Evolutionary conservation across 306 rosid genomes (phyloP), one percentile per base, ranked within the genome.

Genomic region (Cucumis hystrix): DNA sequence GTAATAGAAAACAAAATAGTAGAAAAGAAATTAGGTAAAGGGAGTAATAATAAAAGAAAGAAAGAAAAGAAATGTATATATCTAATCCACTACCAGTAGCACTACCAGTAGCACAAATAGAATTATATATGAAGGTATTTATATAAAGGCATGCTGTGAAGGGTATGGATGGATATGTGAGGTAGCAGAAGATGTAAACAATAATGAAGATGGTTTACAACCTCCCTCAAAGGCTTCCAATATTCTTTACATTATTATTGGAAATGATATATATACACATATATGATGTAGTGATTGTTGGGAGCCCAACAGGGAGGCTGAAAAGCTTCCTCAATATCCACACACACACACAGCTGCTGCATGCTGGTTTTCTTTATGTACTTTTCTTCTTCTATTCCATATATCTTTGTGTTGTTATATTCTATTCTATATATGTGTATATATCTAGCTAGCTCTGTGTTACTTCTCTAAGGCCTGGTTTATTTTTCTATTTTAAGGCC

Each of bases 171-270:
- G 37, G 37, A 33, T 33, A 4, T 33, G 37, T 3, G 37, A 33
- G 37, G 37, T 28, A 28, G 30, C 3, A 28, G 37, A 2, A 3
- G 37, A 2, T 33, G 37, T 4, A 33, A 33, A 20, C 11, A 55
- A 17, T 6, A 77, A 77, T 55, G 80, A 47, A 58, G 63, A 76
- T 55, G 72, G 65, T 72, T 66, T 63, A 47, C 70, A 69, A 59
- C 71, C 80, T 56, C 78, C 84, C 84, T 77, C 80, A 81, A 77
- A 81, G 80, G 84, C 84, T 81, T 81, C 84, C 80, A 81, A 77
- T 77, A 81, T 58, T 81, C 80, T 76, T 49, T 47, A 56, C n/a
- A 56, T 25, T 23, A 56, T 25, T 23, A 56, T 56, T 40, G 54
- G 6, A 21, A 20, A 43, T 15, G 6, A 33, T 33, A 59, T 4